Conservation (phyloP, 1,284 basidiomycete species). For the Naganishia sp. region DNA sequence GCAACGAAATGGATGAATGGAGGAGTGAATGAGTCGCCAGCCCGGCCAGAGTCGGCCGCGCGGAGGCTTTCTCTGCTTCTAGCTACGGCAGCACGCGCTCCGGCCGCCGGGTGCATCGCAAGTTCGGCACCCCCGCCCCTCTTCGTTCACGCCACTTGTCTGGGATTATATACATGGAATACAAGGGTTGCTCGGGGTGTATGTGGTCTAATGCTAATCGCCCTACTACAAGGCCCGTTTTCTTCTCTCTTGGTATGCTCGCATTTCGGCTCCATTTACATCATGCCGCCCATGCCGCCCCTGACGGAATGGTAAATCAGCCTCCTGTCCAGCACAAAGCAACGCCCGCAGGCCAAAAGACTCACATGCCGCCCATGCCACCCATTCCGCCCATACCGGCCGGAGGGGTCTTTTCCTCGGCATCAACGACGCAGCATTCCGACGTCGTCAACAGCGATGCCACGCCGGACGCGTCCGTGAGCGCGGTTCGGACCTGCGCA, state of each 20-base stretch:
- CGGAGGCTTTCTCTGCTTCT: no score
- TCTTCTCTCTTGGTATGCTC: background rate
- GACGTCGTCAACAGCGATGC: slow-evolving; percentile 89
- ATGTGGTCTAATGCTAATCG: slow-evolving; percentile 2
- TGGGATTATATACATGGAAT: slow-evolving; percentile 25
- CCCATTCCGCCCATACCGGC: slow-evolving; percentile 53
- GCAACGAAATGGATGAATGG: no score
- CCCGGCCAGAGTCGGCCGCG: no score
- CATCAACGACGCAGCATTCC: slow-evolving; percentile 90
- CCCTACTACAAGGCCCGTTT: background rate
- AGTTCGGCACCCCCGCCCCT: no score
- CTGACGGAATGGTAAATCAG: slow-evolving; percentile 45
- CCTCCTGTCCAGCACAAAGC: no score
- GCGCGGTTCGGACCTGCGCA: slow-evolving; percentile 66
- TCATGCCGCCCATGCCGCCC: slow-evolving; percentile 59
- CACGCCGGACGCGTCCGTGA: slow-evolving; percentile 82
- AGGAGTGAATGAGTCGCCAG: no score
- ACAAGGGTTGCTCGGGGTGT: slow-evolving; percentile 23
- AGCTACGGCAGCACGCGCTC: no score
- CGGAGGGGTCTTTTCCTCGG: slow-evolving; percentile 73
- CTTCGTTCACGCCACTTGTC: background rate
- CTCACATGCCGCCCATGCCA: slow-evolving; percentile 64
- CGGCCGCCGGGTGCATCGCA: no score
- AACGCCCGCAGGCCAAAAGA: no score
- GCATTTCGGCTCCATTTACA: slow-evolving; percentile 19